A percentile compares a stretch with the other conserved stretches of the same genome.
Conservation (phyloP, 139 green algal species). For the Ettlia oleoabundans region DNA sequence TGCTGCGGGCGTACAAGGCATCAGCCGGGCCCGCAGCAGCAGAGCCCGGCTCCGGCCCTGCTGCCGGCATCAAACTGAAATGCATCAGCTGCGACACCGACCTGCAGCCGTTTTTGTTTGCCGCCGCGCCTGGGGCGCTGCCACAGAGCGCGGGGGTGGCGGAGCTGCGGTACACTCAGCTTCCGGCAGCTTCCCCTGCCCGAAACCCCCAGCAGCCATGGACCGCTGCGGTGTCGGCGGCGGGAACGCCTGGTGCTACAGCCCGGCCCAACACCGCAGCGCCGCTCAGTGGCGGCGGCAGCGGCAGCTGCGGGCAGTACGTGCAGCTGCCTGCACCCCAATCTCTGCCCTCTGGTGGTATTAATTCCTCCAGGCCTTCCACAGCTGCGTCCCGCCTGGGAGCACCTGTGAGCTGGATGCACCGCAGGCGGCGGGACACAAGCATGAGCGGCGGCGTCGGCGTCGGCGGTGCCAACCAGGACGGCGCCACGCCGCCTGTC, state of each 20-base stretch:
- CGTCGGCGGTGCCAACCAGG: background rate
- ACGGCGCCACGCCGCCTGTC: no score
- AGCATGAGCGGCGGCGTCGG: background rate
- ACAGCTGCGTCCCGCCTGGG: conserved; percentile 4
- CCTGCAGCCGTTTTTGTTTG: conserved; percentile 31
- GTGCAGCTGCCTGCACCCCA: background rate
- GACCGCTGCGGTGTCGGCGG: background rate
- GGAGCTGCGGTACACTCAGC: conserved; percentile 16
- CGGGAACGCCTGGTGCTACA: background rate
- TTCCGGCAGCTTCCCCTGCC: conserved; percentile 6
- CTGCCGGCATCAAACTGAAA: conserved; percentile 9
- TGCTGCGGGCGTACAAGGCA: conserved; percentile 4
- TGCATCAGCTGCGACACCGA: conserved; percentile 23
- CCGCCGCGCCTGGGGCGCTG: background rate
- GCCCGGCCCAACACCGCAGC: background rate
- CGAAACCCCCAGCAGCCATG: background rate
- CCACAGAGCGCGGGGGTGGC: background rate
- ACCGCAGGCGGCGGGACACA: background rate
- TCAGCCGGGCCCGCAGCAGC: background rate
- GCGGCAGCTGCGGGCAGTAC: background rate
- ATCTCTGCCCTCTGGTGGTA: background rate
- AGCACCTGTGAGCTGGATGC: background rate
- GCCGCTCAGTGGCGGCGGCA: background rate
- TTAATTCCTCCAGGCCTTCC: conserved; percentile 1
- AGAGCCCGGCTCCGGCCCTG: background rate